Conservation (phyloP, 129 eudicot genomes). For the Pittosporum tobira region DNA sequence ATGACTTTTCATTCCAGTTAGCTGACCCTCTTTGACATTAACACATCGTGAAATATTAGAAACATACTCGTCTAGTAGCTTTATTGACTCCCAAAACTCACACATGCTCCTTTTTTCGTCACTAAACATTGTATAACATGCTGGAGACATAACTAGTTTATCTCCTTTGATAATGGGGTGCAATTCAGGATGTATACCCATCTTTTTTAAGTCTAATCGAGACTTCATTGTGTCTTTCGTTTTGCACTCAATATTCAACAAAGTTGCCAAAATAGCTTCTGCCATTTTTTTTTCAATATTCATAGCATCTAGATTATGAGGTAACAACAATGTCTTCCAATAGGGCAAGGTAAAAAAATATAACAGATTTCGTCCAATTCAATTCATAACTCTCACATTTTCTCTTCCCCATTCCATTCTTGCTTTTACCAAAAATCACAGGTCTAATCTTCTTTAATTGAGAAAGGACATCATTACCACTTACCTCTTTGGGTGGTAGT, state of each 20-base stretch:
- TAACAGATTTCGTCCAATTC: not conserved
- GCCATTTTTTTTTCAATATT: slow-evolving; percentile 8
- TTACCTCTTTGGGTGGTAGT: not conserved
- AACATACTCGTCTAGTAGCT: slow-evolving; percentile 1
- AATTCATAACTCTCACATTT: not conserved
- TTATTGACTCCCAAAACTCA: not conserved
- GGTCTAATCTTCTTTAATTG: too few relatives aligned
- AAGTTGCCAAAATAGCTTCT: slow-evolving; percentile 1
- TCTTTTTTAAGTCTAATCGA: not conserved
- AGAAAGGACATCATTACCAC: too few relatives aligned
- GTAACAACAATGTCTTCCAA: not conserved
- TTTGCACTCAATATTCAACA: not conserved
- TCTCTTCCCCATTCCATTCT: not conserved
- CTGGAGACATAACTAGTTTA: not conserved
- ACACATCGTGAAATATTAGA: not conserved
- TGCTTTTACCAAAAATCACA: too few relatives aligned
- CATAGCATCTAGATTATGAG: slow-evolving; percentile 5
- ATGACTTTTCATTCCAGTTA: slow-evolving; percentile 9
- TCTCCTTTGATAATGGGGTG: not conserved
- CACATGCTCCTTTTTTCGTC: slow-evolving; percentile 1
- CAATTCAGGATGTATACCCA: not conserved
- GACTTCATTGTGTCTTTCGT: not conserved
- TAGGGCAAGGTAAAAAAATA: not conserved
- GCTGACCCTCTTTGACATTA: not conserved
- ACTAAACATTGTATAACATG: not conserved